These are phyloP conservation scores for Dianthus caryophyllus DNA, from an alignment of 148 eudicot species.

Conservation along the genomic window DNA sequence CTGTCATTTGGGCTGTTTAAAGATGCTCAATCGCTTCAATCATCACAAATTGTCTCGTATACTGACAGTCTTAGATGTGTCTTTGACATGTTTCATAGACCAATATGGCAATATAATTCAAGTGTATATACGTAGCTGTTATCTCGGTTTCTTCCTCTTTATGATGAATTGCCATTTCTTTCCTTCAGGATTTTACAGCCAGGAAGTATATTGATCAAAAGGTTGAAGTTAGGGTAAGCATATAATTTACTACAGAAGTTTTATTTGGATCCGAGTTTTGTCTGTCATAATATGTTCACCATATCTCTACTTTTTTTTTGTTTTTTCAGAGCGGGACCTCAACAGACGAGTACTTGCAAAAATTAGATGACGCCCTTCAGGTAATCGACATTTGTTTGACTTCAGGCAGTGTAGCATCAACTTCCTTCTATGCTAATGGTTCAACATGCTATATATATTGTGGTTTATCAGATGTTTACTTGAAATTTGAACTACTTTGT, in stretches of 20 bases:
- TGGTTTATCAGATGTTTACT: background rate
- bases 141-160: background rate
- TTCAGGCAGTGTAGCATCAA: background rate
- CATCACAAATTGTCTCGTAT: background rate
- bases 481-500: background rate
- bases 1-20: no score
- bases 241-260: background rate
- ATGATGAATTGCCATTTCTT: background rate
- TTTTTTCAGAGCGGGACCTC: constrained; percentile 65
- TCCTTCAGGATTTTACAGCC: constrained; percentile 66
- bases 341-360: constrained; percentile 66
- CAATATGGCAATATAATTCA: no score
- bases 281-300: constrained; percentile 11
- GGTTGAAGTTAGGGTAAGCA: constrained; percentile 75
- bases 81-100: background rate
- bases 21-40: no score
- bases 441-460: background rate
- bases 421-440: background rate
- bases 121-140: background rate
- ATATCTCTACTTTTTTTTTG: background rate
- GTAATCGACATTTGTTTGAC: constrained; percentile 26
- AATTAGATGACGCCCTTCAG: constrained; percentile 78
- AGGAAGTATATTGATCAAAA: constrained; percentile 60
- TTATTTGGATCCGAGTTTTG: constrained; percentile 1
- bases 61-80: no score